Conservation (phyloP, 805 yeast genomes). For the Zygotorulaspora danielsina region DNA sequence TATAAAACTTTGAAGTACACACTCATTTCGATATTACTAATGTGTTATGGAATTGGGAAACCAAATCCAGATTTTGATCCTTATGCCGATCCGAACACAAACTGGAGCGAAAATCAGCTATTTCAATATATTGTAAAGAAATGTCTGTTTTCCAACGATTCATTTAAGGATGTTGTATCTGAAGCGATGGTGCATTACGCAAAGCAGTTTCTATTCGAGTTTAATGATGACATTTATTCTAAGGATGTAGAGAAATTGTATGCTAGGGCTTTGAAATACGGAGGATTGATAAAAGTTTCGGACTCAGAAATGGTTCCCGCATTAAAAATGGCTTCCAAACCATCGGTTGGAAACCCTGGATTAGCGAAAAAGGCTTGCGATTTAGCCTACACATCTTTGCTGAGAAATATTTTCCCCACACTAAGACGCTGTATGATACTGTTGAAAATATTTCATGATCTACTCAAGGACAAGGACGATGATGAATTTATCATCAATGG, state of each 20-base stretch:
- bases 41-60: slow-evolving; percentile 20
- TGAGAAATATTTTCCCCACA: slow-evolving; percentile 26
- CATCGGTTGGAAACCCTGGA: slow-evolving; percentile 12
- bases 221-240: slow-evolving; percentile 15
- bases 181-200: slow-evolving; percentile 19
- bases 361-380: slow-evolving; percentile 14
- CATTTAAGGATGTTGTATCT: slow-evolving; percentile 19
- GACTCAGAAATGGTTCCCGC: slow-evolving; percentile 4
- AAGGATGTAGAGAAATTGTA: slow-evolving; percentile 12
- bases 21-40: slow-evolving; percentile 25
- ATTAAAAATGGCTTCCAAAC: slow-evolving; percentile 13
- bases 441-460: slow-evolving; percentile 30
- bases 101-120: slow-evolving; percentile 25
- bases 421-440: slow-evolving; percentile 34
- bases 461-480: slow-evolving; percentile 27
- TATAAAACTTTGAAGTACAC: slow-evolving; percentile 37
- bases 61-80: slow-evolving; percentile 21
- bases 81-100: slow-evolving; percentile 15
- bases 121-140: slow-evolving; percentile 31
- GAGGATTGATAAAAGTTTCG: slow-evolving; percentile 9
- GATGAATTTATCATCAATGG: slow-evolving; percentile 26
- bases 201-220: slow-evolving; percentile 18
- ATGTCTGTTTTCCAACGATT: slow-evolving; percentile 17
- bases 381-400: slow-evolving; percentile 22
- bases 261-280: slow-evolving; percentile 5